phyloP scores from a whole-genome alignment of 805 yeast species.

The Scheffersomyces stipitis region DNA sequence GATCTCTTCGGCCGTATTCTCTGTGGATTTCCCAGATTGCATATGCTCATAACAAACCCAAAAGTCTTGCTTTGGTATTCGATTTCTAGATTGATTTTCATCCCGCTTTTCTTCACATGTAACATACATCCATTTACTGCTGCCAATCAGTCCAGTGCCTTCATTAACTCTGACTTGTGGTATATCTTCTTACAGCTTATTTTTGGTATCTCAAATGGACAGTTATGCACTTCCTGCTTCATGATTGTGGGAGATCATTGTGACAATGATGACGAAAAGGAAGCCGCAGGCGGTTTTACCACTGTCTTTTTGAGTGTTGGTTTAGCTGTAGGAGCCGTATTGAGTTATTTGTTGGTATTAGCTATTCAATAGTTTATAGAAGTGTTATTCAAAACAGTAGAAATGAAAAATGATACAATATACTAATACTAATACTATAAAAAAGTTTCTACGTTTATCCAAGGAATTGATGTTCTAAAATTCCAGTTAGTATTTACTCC shows the following conservation, averaged over 20 bases:
- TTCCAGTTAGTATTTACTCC: too few relatives aligned
- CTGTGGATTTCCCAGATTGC: slow-evolving; percentile 49
- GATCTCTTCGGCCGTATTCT: slow-evolving; percentile 76
- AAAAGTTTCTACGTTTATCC: too few relatives aligned
- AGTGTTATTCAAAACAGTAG: too few relatives aligned
- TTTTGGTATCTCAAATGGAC: slow-evolving; percentile 90
- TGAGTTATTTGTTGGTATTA: slow-evolving; percentile 66
- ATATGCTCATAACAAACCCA: slow-evolving; percentile 41
- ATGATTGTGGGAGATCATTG: slow-evolving; percentile 66
- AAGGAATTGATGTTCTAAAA: too few relatives aligned
- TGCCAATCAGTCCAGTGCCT: slow-evolving; percentile 33
- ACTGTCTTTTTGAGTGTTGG: slow-evolving; percentile 78
- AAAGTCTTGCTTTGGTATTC: slow-evolving; percentile 53
- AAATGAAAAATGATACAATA: too few relatives aligned
- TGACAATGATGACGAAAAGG: slow-evolving; percentile 66
- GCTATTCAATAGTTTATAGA: slow-evolving; percentile 16
- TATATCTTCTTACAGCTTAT: slow-evolving; percentile 69
- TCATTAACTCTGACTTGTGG: slow-evolving; percentile 57
- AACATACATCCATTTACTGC: slow-evolving; percentile 46
- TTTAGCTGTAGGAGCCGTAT: slow-evolving; percentile 72
- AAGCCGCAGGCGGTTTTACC: slow-evolving; percentile 94
- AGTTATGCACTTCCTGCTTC: slow-evolving; percentile 74
- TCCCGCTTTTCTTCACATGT: slow-evolving; percentile 74
- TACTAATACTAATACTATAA: too few relatives aligned
- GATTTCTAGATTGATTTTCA: slow-evolving; percentile 51